Evolutionary conservation across 139 green algal species (phyloP).

Genomic region (Micromonas pusilla): DNA sequence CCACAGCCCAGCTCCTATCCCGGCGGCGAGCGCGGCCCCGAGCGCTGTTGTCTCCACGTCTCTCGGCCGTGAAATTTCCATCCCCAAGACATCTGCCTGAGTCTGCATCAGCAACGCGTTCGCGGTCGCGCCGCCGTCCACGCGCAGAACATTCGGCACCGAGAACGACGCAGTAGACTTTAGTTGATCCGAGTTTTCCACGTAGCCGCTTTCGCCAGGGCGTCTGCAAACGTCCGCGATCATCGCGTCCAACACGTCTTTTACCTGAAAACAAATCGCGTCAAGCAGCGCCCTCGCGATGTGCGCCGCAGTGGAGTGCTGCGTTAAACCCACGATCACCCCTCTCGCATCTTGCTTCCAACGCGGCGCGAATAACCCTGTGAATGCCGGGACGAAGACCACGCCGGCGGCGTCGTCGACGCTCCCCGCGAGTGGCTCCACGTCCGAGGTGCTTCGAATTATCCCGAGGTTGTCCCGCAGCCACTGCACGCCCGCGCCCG

Average conservation of each 20-base stretch:
- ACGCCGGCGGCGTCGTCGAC: slow-evolving; percentile 65
- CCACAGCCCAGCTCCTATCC: slow-evolving; percentile 76
- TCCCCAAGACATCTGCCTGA: slow-evolving; percentile 63
- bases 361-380: slow-evolving; percentile 84
- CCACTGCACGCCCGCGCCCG: slow-evolving; percentile 36
- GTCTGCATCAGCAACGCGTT: slow-evolving; percentile 93
- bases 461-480: slow-evolving; percentile 71
- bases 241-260: slow-evolving; percentile 87
- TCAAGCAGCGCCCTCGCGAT: slow-evolving; percentile 83
- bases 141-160: slow-evolving; percentile 58
- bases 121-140: slow-evolving; percentile 79
- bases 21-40: slow-evolving; percentile 85
- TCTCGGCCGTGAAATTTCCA: slow-evolving; percentile 65
- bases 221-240: slow-evolving; percentile 41
- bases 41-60: slow-evolving; percentile 86
- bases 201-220: too few relatives aligned
- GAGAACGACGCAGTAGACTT: slow-evolving; percentile 13
- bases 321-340: slow-evolving; percentile 72
- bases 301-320: slow-evolving; percentile 58
- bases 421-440: slow-evolving; percentile 47
- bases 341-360: slow-evolving; percentile 82
- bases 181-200: background rate
- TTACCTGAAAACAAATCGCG: slow-evolving; percentile 85
- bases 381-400: slow-evolving; percentile 94
- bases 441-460: slow-evolving; percentile 50